Evolutionary conservation across 345 rosid genomes (phyloP), one percentile per base, ranked within the genome.

Genomic region (Microcos paniculata): DNA sequence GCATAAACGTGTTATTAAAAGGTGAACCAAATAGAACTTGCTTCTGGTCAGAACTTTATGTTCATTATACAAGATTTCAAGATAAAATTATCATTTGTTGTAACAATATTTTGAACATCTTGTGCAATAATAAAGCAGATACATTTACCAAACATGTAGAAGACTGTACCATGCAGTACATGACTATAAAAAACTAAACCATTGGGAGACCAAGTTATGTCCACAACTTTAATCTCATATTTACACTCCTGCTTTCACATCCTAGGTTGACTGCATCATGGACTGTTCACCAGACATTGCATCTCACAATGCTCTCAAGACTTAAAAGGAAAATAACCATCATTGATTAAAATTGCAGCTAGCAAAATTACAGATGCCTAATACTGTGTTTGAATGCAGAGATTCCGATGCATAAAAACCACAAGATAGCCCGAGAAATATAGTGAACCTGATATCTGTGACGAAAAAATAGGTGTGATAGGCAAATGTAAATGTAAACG

Each of bases 391-490:
- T 66, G 45, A 66, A 66, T 66, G 71, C 21, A 45, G 71, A 64
- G 11, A 26, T 45, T 66, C 55, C 26, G 21, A 15, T 66, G 31
- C 6, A 12, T 45, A 15, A 66, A 69, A 58, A 24, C 48, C 55
- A 72, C 9, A 42, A 42, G 26, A 43, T 56, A 40, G 53, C n/a
- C n/a, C 38, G 7, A 57, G 76, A 57, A 26, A 67, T 46, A 15
- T 30, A 8, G 8, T 66, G 5, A 84, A 94, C 98, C 98, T 94
- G 80, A 94, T 90, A 80, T 92, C 97, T 10, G 98, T 88, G 66
- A 94, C 97, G 26, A 88, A 87, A 77, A 94, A 83, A 74, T 94
- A 89, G 8, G 97, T 88, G 81, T 90, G 98, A 74, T 90, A 88
- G 1, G 97, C 95, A 72, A 92, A 92, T 5, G 91, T 86, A 88